Conservation (phyloP, 75 land plant genomes). For the Pinus taeda region DNA sequence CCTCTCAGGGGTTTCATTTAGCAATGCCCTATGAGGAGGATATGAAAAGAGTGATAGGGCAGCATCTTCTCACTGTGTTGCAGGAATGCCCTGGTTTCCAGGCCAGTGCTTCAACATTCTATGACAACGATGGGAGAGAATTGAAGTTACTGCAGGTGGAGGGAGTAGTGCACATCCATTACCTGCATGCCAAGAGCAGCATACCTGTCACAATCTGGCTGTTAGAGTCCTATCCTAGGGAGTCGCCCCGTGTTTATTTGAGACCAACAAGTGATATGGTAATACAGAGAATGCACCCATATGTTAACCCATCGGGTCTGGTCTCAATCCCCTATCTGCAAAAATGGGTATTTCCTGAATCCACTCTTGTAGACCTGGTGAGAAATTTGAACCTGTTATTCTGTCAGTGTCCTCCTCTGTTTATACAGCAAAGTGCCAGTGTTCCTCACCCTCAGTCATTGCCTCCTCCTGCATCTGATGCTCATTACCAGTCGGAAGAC, state of each 20-base stretch:
- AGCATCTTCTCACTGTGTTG: conserved; percentile 71
- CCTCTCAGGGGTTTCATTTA: conserved; percentile 54
- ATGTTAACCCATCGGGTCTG: conserved; percentile 82
- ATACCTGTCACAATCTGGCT: conserved; percentile 94
- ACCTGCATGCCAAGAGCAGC: conserved; percentile 65
- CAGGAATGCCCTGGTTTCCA: conserved; percentile 71
- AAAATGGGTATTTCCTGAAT: conserved; percentile 82
- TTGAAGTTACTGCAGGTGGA: conserved; percentile 80
- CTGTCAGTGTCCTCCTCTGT: conserved; percentile 76
- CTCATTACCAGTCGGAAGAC: too few relatives aligned
- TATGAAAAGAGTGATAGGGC: conserved; percentile 82
- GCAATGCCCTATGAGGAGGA: conserved; percentile 90
- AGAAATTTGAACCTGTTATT: conserved; percentile 52
- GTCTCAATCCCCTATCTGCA: conserved; percentile 73
- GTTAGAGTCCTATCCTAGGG: conserved; percentile 79
- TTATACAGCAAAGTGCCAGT: conserved; percentile 30
- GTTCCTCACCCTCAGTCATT: conserved; percentile 28
- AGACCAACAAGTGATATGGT: conserved; percentile 89
- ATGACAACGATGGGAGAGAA: conserved; percentile 88
- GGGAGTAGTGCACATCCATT: conserved; percentile 87
- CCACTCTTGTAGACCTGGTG: conserved; percentile 80
- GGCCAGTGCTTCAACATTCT: conserved; percentile 59
- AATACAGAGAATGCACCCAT: conserved; percentile 71
- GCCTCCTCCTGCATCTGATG: conserved; percentile 6
- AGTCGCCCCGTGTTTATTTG: conserved; percentile 70